Conservation (phyloP, 257 asterid species). For the Gynochthodes officinalis region DNA sequence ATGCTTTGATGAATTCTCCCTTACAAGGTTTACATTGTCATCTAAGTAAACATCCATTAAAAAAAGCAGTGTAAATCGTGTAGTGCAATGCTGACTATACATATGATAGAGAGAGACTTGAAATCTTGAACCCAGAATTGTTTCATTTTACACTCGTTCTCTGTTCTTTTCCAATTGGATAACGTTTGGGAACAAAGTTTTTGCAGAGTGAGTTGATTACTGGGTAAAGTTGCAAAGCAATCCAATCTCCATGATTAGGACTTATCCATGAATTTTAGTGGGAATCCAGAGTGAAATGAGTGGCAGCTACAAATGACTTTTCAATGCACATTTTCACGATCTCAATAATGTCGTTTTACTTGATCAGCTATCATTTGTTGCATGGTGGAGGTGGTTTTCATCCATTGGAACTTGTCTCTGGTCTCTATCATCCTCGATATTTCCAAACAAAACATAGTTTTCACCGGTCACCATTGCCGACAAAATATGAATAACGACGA, state of each 20-base stretch:
- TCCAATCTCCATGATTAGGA: neutral
- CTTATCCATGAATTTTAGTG: neutral
- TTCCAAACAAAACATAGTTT: neutral
- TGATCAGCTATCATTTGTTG: neutral
- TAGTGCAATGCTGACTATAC: too few relatives aligned
- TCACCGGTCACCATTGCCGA: neutral
- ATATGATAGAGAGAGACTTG: too few relatives aligned
- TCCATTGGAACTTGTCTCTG: neutral
- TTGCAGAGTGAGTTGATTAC: neutral
- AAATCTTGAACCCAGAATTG: too few relatives aligned
- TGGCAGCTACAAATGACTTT: neutral
- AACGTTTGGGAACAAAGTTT: neutral
- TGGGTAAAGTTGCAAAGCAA: neutral
- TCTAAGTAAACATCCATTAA: too few relatives aligned
- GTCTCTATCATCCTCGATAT: neutral
- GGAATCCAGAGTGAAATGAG: slow-evolving; percentile 1
- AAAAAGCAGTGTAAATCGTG: too few relatives aligned
- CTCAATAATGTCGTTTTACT: neutral
- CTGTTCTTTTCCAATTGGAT: neutral
- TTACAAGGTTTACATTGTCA: too few relatives aligned
- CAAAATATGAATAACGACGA: neutral
- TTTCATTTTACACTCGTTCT: too few relatives aligned
- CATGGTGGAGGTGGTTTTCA: neutral
- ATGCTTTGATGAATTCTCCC: too few relatives aligned
- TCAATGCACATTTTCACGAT: neutral